These are phyloP conservation scores for Pichiaceae sp. DNA, from an alignment of 1,139 yeast genomes.

Conservation along the genomic window DNA sequence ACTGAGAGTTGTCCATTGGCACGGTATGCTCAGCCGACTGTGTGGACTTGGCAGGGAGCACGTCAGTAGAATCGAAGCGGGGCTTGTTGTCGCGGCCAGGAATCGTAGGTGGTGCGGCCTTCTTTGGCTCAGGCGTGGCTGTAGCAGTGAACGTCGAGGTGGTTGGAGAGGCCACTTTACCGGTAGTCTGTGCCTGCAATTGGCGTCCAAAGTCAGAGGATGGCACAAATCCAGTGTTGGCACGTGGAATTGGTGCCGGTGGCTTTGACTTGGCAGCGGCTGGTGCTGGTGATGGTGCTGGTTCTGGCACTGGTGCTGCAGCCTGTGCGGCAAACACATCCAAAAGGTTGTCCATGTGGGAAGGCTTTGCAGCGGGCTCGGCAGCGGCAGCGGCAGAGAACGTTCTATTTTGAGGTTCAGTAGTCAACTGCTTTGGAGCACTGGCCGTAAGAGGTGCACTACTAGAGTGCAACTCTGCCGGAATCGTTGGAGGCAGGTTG, in stretches of 20 bases:
- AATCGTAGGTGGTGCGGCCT: constrained; percentile 20
- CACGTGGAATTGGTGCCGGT: constrained; percentile 6
- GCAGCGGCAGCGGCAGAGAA: constrained; percentile 10
- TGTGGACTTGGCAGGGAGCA: not conserved
- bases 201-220: constrained; percentile 65
- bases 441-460: constrained; percentile 8
- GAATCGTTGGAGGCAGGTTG: constrained; percentile 52
- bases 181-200: constrained; percentile 14
- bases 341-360: constrained; percentile 58
- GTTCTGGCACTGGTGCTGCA: constrained; percentile 9
- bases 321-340: constrained; percentile 28
- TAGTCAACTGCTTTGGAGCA: constrained; percentile 7
- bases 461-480: constrained; percentile 19
- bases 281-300: constrained; percentile 15
- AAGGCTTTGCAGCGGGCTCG: constrained; percentile 28
- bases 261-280: constrained; percentile 11
- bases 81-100: constrained; percentile 27
- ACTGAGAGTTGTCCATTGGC: not conserved
- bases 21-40: not conserved
- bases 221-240: constrained; percentile 36
- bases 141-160: not conserved
- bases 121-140: constrained; percentile 15
- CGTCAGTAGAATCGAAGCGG: constrained; percentile 16
- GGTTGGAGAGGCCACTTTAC: constrained; percentile 5
- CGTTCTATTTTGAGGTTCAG: constrained; percentile 5